Evolutionary conservation across 345 rosid genomes (phyloP), one percentile per base, ranked within the genome.

Genomic region (Cochlearia excelsa): DNA sequence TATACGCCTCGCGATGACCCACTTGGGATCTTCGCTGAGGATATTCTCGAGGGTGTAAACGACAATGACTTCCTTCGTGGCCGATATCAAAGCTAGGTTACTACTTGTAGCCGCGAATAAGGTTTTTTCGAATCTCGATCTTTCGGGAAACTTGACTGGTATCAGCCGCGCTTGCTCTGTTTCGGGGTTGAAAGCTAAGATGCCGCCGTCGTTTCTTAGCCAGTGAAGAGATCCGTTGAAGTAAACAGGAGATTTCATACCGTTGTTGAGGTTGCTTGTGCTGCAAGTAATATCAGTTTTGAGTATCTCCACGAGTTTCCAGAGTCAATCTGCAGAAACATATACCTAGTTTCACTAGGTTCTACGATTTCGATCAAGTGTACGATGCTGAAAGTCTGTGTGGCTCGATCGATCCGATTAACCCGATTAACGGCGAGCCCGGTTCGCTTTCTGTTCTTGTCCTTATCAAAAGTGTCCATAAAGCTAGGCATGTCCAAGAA

Each of bases 151-250:
- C 40, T 37, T 30, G 23, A 28, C 5, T 2, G 34, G 35, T 26
- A 65, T 48, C n/a, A 48, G 34, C 1, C 65, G 39, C 2, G 59
- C 53, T 43, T 51, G 0, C 16, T 57, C 57, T 27, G 37, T 56
- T 27, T 66, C 29, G 11, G 34, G 57, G 26, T 49, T 40, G 43
- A 66, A 57, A 41, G 63, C 51, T 2, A 57, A 6, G 23, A 57
- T 28, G 46, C 51, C 28, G 31, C 65, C 59, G 46, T 67, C 58
- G 0, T 31, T 9, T 50, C 71, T 35, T 8, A 51, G 8, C 65
- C 71, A 58, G 46, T 67, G 65, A 51, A 67, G 51, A 57, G 34
- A 8, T 44, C 53, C 51, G 4, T 58, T 9, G 0, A 58, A 0
- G 46, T 51, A 67, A 67, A 67, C 53, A 7, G 59, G 59, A 16